Percentiles rank a stretch among this genome's conserved stretches.
Evolutionary conservation across 2,329 filamentous ascomycete species (phyloP).

Genomic region (Colletotrichum australisinense): DNA sequence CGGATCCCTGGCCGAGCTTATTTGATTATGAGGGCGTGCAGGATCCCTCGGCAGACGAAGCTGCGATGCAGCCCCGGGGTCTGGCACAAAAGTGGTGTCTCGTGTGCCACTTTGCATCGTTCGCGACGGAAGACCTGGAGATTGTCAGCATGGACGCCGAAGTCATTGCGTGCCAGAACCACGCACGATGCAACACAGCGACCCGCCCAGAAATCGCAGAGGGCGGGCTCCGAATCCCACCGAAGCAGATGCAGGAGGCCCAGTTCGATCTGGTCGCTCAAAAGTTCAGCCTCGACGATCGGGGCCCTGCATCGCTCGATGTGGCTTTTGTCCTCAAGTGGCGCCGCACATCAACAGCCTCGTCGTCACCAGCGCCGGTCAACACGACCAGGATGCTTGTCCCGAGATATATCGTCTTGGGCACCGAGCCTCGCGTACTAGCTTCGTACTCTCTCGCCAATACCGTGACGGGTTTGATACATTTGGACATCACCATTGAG

Average conservation of each 20-base stretch:
- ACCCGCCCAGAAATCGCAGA: constrained; percentile 52
- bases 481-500: constrained; percentile 77
- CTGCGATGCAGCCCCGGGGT: constrained; percentile 58
- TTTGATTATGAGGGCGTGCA: constrained; percentile 72
- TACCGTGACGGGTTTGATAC: constrained; percentile 49
- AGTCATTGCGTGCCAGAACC: constrained; percentile 70
- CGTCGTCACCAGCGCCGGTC: constrained; percentile 39
- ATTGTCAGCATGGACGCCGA: constrained; percentile 72
- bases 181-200: constrained; percentile 66
- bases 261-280: constrained; percentile 80
- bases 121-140: constrained; percentile 77
- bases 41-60: constrained; percentile 45
- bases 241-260: constrained; percentile 77
- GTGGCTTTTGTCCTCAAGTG: constrained; percentile 81
- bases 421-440: constrained; percentile 88
- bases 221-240: constrained; percentile 63
- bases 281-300: constrained; percentile 85
- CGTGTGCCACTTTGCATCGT: constrained; percentile 78
- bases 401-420: constrained; percentile 83
- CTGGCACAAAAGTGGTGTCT: constrained; percentile 86
- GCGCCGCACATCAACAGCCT: constrained; percentile 64
- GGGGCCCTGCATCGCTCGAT: constrained; percentile 79
- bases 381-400: constrained; percentile 80
- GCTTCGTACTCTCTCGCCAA: constrained; percentile 62
- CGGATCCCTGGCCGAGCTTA: constrained; percentile 86